Evolutionary conservation across 495 filamentous ascomycete genomes (phyloP), one percentile per base, ranked within the genome.

Genomic region (Aspergillus coremiiformis): DNA sequence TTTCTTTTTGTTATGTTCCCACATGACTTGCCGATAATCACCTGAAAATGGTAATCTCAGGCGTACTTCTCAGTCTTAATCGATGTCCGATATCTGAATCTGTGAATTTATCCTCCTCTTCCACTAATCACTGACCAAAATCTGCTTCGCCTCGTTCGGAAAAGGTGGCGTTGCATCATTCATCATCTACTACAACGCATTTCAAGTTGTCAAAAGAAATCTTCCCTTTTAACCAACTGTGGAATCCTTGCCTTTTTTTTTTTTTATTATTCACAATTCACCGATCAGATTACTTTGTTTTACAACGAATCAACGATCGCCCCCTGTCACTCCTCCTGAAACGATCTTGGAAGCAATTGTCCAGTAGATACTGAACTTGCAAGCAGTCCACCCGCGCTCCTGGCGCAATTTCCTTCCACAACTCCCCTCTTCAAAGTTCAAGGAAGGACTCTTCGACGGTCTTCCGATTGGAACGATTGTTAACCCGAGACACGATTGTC

Each of bases 371-470:
- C n/a, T n/a, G n/a, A n/a, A n/a, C 39, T 47, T 37, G 39, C 42
- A 49, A 50, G 49, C 56, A 63, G 66, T 64, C 65, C 66, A 62
- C 56, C 48, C 32, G 51, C 45, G 44, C 63, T 66, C 61, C 63
- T 66, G 60, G 59, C 64, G 64, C 64, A 70, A 70, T 70, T 58
- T 66, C 60, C 51, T 50, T 44, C 39, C 51, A 43, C 56, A 44
- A 58, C 29, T 41, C 46, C 54, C 52, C 52, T 41, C 47, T n/a
- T n/a, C n/a, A n/a, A n/a, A n/a, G 32, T 10, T 51, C 44, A 32
- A 61, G 41, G 45, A 60, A 59, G n/a, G n/a, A n/a, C n/a, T 56
- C 54, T 51, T 39, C 47, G 56, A 61, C 62, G 57, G 55, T 60
- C 52, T 50, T 53, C 58, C 52, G 45, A 56, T 63, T 57, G 55